Base-by-base conservation (phyloP, 148 eudicot genomes). In the Camellia granthamiana region DNA sequence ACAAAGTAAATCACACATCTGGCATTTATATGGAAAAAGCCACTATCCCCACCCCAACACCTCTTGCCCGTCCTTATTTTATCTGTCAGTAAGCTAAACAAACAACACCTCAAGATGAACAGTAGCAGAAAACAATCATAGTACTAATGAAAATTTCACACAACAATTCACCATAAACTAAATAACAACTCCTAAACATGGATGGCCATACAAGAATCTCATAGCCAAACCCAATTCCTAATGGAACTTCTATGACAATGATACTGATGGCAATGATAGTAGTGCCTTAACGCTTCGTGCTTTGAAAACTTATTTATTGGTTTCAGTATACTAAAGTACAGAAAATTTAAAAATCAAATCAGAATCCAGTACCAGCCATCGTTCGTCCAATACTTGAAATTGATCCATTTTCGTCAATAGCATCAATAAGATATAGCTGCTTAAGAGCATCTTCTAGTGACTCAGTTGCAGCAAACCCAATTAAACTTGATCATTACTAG, bases 391-490 rank as follows among this genome's bases (percentile, higher is more conserved):
- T 87, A 60, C 83, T 87, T 18, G 99, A 91, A 70, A 94, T 89
- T 43, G 84, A 79, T 80, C 99, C 99, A 88, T 91, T 84, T 80
- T 92, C 99, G 78, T 94, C 92, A n/a, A 97, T 92, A 65, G 95
- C 99, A 83, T 97, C 97, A 86, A 94, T 91, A 59, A 97, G 92
- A 87, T 90, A 97, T 72, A 97, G 81, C 81, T 97, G 99, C 86
- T 90, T 94, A 55, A 97, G 86, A 79, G 99, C 99, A 90, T 94
- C 97, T 69, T 90, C 92, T 78, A 97, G 83, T n/a, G 99, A 84
- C 86, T 90, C 97, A 81, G 82, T 94, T 92, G 90, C 89, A 91
- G 78, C 79, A 81, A 80, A 54, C 43, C 74, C 71, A 82, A 43
- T 65, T 7, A 69, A 56, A 54, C 8, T 72, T 73, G 56, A 47